Base-by-base conservation (phyloP, 352 stramenopile genomes). In the Phytophthora colocasiae region DNA sequence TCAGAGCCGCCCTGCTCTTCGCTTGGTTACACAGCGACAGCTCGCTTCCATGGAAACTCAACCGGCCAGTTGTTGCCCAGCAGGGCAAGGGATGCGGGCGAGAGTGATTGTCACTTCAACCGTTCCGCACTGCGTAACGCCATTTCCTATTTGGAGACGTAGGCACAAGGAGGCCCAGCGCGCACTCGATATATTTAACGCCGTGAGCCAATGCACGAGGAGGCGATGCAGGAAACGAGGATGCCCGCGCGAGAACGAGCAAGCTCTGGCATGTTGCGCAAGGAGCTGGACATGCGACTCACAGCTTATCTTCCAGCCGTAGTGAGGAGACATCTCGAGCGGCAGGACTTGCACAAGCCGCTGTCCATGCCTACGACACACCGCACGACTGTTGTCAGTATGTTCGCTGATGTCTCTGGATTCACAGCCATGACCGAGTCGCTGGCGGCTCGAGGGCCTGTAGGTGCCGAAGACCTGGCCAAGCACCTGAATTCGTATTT, bases 401-500 rank as follows among this genome's bases (percentile, higher is more conserved):
- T 98, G 78, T 98, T 98, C 62, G 93, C 91, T 26, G 95, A 98
- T 58, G 93, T 98, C 32, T 97, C 90, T 36, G 93, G 95, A 26
- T 98, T 98, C 78, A 98, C 95, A 22, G 84, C 87, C 32, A 93
- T 98, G 77, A 96, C 89, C 8, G 95, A 98, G 78, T 92, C 82
- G 40, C 86, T 98, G 50, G 92, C 91, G 40, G 87, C 83, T 17
- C 66, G 87, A 24, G 91, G 92, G 0, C 88, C 90, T 6, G 76
- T 91, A 5, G 93, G 94, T 14, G 92, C 93, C 9, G 95, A 98
- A 56, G 89, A 92, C 24, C 83, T 98, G 17, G 87, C 74, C 19
- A 93, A 89, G 52, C 87, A 98, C 70, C 63, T 98, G n/a, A 98
- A 98, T 67, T 97, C 90, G 69, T 97, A 97, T 73, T 98, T 95